phyloP scores from a whole-genome alignment of 2,329 filamentous ascomycete species.

The Verticillium zaregamsianum region DNA sequence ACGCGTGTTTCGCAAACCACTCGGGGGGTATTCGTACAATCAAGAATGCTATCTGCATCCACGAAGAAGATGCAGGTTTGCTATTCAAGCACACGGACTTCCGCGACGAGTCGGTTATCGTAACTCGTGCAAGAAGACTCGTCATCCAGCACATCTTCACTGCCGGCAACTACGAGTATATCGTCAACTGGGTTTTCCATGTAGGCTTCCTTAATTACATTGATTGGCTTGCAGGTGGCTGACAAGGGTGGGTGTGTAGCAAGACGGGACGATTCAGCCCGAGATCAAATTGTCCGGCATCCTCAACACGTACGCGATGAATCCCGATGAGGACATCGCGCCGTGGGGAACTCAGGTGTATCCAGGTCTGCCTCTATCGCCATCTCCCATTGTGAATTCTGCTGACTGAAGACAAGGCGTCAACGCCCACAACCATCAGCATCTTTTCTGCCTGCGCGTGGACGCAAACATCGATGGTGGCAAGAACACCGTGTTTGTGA shows the following conservation, averaged over 20 bases:
- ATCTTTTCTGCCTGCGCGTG: constrained; percentile 48
- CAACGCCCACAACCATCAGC: constrained; percentile 53
- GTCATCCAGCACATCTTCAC: constrained; percentile 72
- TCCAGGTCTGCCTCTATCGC: too few species aligned
- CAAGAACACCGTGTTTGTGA: constrained; percentile 65
- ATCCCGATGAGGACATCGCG: too few species aligned
- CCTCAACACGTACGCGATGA: constrained; percentile 34
- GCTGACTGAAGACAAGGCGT: constrained; percentile 46
- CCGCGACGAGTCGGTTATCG: constrained; percentile 64
- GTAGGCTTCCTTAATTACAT: too few species aligned
- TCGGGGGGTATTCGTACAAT: constrained; percentile 64
- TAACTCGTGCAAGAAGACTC: constrained; percentile 68
- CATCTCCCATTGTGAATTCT: constrained; percentile 45
- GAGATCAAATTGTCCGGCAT: constrained; percentile 52
- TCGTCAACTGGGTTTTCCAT: constrained; percentile 35
- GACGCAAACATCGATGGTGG: constrained; percentile 37
- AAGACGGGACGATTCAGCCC: constrained; percentile 65
- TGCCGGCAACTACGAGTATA: constrained; percentile 74
- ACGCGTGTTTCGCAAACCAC: constrained; percentile 59
- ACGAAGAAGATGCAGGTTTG: constrained; percentile 72
- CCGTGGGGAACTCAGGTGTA: too few species aligned
- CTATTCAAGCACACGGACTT: constrained; percentile 75
- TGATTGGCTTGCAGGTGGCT: too few species aligned
- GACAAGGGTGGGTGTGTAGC: too few species aligned
- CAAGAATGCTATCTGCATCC: constrained; percentile 74